Evolutionary conservation across 331 rosid genomes (phyloP).

Genomic region (Arachis monticola): DNA sequence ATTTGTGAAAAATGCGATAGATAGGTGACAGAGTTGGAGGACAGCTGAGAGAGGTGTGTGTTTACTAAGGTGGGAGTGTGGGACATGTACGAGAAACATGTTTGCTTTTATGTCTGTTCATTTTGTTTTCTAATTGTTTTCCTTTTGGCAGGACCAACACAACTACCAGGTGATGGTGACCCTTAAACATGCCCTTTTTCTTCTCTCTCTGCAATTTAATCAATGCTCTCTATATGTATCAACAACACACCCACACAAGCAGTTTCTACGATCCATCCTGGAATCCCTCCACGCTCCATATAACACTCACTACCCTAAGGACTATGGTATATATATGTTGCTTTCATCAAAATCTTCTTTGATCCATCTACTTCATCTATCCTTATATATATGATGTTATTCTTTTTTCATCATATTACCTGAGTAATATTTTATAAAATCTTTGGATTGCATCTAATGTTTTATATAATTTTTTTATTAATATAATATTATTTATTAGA

Average conservation of each 20-base stretch:
- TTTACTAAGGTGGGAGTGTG: constrained; percentile 40
- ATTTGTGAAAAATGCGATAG: constrained; percentile 34
- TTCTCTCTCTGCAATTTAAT: constrained; percentile 21
- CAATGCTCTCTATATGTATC: constrained; percentile 32
- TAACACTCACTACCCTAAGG: constrained; percentile 25
- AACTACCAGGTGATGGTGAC: constrained; percentile 59
- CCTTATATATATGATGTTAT: too few relatives aligned
- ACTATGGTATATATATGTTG: not conserved
- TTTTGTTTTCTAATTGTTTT: constrained; percentile 52
- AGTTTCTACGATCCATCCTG: too few relatives aligned
- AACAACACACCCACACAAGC: constrained; percentile 33
- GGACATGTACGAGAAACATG: constrained; percentile 50
- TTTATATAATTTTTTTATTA: too few relatives aligned
- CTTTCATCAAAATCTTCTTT: constrained; percentile 51
- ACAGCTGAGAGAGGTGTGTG: constrained; percentile 32
- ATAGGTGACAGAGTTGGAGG: constrained; percentile 31
- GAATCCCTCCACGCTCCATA: constrained; percentile 48
- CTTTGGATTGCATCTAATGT: too few relatives aligned
- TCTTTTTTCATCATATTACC: too few relatives aligned
- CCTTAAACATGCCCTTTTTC: constrained; percentile 31
- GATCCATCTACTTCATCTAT: constrained; percentile 48
- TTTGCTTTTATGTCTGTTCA: constrained; percentile 56
- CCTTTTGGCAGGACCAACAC: constrained; percentile 50
- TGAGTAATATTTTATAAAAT: too few relatives aligned
- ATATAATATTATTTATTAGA: too few relatives aligned